Base-by-base conservation (phyloP, 2,329 filamentous ascomycete genomes). In the Botrytis elliptica region DNA sequence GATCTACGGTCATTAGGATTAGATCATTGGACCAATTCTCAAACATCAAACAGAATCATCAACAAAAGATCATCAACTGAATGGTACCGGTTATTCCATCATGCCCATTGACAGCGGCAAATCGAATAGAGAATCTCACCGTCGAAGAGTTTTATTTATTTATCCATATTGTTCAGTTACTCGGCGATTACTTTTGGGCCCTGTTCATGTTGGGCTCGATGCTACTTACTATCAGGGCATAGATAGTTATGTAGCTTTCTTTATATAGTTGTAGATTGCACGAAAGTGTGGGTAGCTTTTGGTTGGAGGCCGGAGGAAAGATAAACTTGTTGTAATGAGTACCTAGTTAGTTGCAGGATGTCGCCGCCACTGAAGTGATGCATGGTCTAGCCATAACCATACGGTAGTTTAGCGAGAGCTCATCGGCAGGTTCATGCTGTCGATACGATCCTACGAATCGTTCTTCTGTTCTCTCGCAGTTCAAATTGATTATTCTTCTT, bases 21-120 rank as follows among this genome's bases (percentile, higher is more conserved):
- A 52, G 52, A 72, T 66, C 42, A 72, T 72, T 72, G 70, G 70
- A 59, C 22, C 40, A 65, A 44, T 55, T 40, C 70, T 67, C 70
- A 67, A 72, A 59, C 62, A 49, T 67, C 36, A 72, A 72, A 72
- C 62, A 57, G 66, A 65, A 72, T 57, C 52, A 67, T 55, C 42
- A 59, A 38, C 2, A 2, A 40, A 3, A 49, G 25, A 60, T 52
- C 40, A 72, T 68, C 63, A 72, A 44, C 49, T 22, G 44, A n/a
- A 60, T 57, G 52, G 52, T 33, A 18, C 36, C 38, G 70, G 38
- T n/a, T 36, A 36, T n/a, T 38, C 57, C 38, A 55, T 49, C 12
- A 59, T 44, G 49, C 40, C 29, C 40, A 52, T 40, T 71, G 44
- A 40, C 59, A 71, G 44, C 70, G 70, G 70, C 59, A 55, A 71